A percentile compares a stretch with the other conserved stretches of the same genome.
phyloP scores from a whole-genome alignment of 345 rosid species.

The Euclidium syriacum region DNA sequence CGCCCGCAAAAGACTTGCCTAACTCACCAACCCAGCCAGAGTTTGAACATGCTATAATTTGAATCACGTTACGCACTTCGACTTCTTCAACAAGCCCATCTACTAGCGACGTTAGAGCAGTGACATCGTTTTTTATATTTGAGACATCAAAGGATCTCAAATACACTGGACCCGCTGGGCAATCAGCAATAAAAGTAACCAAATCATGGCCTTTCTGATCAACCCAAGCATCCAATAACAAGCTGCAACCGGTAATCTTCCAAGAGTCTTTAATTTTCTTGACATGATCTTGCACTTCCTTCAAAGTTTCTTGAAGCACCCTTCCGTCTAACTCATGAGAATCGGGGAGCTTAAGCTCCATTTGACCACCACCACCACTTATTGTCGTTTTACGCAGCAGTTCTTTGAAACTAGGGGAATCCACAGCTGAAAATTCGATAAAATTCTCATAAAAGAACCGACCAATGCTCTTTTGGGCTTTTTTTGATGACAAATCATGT shows the following conservation, averaged over 20 bases:
- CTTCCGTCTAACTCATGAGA: slow-evolving; percentile 25
- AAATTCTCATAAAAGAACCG: slow-evolving; percentile 37
- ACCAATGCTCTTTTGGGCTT: slow-evolving; percentile 23
- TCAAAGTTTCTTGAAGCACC: slow-evolving; percentile 28
- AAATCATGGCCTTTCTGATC: slow-evolving; percentile 36
- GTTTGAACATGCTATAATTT: slow-evolving; percentile 38
- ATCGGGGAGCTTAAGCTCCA: slow-evolving; percentile 26
- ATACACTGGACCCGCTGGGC: slow-evolving; percentile 40
- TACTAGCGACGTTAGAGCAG: slow-evolving; percentile 33
- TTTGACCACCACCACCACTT: slow-evolving; percentile 12
- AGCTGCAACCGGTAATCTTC: slow-evolving; percentile 47
- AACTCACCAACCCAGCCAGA: slow-evolving; percentile 39
- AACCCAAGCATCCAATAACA: slow-evolving; percentile 56
- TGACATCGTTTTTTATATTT: slow-evolving; percentile 8
- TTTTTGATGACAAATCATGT: slow-evolving; percentile 12
- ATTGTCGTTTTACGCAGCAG: slow-evolving; percentile 25
- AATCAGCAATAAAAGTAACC: slow-evolving; percentile 42
- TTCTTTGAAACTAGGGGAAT: slow-evolving; percentile 31
- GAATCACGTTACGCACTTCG: slow-evolving; percentile 45
- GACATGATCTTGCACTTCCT: slow-evolving; percentile 32
- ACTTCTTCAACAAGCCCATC: slow-evolving; percentile 34
- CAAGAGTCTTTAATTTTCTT: slow-evolving; percentile 40
- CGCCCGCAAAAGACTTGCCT: slow-evolving; percentile 37
- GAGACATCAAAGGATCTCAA: slow-evolving; percentile 40
- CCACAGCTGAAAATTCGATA: slow-evolving; percentile 31